phyloP scores from a whole-genome alignment of 495 filamentous ascomycete genomes.

The Ascodesmis nigricans region DNA sequence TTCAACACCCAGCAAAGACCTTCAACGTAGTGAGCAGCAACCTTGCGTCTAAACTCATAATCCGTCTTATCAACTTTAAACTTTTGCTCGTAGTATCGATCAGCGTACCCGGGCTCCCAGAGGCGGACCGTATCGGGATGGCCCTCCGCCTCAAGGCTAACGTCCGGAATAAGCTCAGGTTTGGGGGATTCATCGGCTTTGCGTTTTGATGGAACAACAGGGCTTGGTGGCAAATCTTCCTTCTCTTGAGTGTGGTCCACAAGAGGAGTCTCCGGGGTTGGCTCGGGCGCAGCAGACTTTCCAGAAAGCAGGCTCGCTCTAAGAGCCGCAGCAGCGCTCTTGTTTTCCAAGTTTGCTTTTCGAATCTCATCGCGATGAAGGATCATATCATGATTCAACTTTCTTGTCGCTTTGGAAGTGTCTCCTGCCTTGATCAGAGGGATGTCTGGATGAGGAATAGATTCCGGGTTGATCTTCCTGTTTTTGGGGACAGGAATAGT shows the following conservation, averaged over 20 bases:
- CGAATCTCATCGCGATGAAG: constrained; percentile 53
- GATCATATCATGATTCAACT: constrained; percentile 66
- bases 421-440: constrained; percentile 41
- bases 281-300: background rate
- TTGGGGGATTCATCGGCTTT: constrained; percentile 26
- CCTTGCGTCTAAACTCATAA: constrained; percentile 69
- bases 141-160: too few relatives aligned
- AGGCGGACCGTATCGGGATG: constrained; percentile 63
- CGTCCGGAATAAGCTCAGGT: too few relatives aligned
- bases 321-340: constrained; percentile 74
- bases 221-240: background rate
- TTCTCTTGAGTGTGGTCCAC: background rate
- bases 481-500: constrained; percentile 6
- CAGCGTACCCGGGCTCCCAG: constrained; percentile 88
- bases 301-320: constrained; percentile 54
- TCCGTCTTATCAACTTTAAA: constrained; percentile 71
- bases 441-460: constrained; percentile 24
- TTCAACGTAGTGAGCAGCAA: constrained; percentile 84
- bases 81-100: constrained; percentile 94
- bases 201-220: constrained; percentile 27
- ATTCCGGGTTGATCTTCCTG: constrained; percentile 13
- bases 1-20: constrained; percentile 92
- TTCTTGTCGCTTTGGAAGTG: constrained; percentile 36
- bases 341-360: constrained; percentile 69
- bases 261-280: background rate